Evolutionary conservation across 805 yeast genomes (phyloP), one percentile per base, ranked within the genome.

Genomic region (Schwanniomyces occidentalis): DNA sequence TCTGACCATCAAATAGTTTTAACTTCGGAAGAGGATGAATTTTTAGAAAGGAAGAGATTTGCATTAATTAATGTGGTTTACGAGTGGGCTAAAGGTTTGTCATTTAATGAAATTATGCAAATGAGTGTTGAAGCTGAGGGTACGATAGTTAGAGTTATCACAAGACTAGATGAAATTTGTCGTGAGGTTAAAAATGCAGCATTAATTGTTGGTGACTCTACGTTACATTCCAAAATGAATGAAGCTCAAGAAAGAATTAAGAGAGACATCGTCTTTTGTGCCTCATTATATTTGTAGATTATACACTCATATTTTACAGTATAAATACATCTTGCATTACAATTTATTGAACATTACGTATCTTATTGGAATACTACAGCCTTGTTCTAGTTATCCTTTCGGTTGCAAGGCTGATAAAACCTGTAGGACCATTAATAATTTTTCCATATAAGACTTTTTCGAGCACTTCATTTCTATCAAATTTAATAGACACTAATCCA

Each of bases 261-360:
- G 63, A 79, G 99, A 51, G 99, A 93, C 58, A 93, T 93, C 48
- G 98, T 93, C 0, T 93, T 93, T 63, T 93, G 98, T 57, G 97
- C 98, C 4, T 85, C 96, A 38, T 74, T 93, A 41, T 93, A 93
- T 56, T 66, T 91, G 46, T 90, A 71, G 38, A 26, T 25, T 37
- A 21, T 25, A 32, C 10, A 22, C 20, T 12, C 19, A 22, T 27
- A 20, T 32, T 18, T 16, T 16, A 23, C 29, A 32, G 18, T 32
- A 24, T 18, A 30, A 8, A n/a, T 14, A 20, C 27, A 30, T 26
- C 16, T 26, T 26, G 19, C 16, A 26, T 26, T 26, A 16, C 16
- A 18, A 26, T 15, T 26, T 16, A 15, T 9, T 15, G 13, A n/a
- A 13, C 4, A n/a, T 27, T 27, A 15, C 8, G 14, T 27, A n/a